phyloP scores from a whole-genome alignment of 2,329 filamentous ascomycete genomes.

The Botrytis elliptica region DNA sequence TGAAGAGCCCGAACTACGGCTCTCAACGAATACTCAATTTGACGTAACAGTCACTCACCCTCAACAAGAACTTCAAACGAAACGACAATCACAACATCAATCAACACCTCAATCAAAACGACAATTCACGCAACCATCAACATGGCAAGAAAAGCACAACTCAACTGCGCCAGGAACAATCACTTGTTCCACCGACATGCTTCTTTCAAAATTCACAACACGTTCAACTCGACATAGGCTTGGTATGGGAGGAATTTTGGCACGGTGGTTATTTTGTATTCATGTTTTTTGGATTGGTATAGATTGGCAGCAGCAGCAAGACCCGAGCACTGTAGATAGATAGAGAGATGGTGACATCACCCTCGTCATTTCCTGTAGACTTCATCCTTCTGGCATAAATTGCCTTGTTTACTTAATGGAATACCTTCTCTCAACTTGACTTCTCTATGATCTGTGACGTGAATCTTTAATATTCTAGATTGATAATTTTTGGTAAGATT shows the following conservation, averaged over 20 bases:
- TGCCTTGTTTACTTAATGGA: neutral
- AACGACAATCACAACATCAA: neutral
- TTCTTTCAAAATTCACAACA: neutral
- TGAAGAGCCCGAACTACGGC: neutral
- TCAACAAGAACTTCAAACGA: neutral
- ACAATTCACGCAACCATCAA: neutral
- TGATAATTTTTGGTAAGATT: neutral
- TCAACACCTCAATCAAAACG: neutral
- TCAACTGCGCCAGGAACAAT: neutral
- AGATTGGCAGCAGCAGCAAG: constrained; percentile 11
- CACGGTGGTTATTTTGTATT: neutral
- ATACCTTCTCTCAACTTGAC: neutral
- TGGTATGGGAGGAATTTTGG: neutral
- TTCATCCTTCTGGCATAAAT: neutral
- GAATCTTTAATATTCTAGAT: neutral
- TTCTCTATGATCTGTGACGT: neutral
- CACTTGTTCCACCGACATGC: neutral
- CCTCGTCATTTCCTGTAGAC: neutral
- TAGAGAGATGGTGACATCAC: neutral
- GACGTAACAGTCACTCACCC: neutral
- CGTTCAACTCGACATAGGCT: neutral
- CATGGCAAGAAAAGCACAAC: neutral
- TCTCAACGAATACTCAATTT: neutral
- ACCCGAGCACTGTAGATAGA: constrained; percentile 3
- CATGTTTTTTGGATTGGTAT: neutral